phyloP scores from a whole-genome alignment of 2,329 filamentous ascomycete species.

The Colletotrichum godetiae region DNA sequence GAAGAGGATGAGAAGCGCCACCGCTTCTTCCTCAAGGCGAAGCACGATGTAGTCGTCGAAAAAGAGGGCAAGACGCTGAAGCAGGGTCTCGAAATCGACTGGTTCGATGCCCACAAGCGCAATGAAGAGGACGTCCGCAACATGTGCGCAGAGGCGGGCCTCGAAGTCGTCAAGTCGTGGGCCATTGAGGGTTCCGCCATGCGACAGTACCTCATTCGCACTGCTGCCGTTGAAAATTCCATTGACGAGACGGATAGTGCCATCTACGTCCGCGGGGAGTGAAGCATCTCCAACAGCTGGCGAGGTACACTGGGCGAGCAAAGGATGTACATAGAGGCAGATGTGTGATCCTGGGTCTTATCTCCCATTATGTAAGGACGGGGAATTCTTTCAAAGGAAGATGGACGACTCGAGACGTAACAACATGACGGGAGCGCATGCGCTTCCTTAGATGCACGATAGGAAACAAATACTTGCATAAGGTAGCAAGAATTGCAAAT shows the following conservation, averaged over 20 bases:
- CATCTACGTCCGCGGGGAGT: slow-evolving; percentile 29
- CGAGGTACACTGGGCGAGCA: not conserved
- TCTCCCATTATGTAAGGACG: not conserved
- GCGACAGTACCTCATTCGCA: slow-evolving; percentile 49
- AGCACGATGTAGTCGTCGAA: slow-evolving; percentile 44
- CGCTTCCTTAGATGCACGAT: not conserved
- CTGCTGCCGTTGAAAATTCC: slow-evolving; percentile 40
- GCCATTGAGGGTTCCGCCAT: slow-evolving; percentile 52
- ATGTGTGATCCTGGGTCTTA: not conserved
- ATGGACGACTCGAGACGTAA: not conserved
- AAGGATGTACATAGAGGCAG: not conserved
- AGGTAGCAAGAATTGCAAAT: no score
- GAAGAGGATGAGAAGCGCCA: slow-evolving; percentile 50
- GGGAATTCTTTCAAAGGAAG: not conserved
- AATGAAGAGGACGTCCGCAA: slow-evolving; percentile 47
- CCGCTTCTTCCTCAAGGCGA: slow-evolving; percentile 52
- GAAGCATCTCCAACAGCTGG: not conserved
- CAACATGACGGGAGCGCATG: not conserved
- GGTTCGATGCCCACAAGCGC: slow-evolving; percentile 58
- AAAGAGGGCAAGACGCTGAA: slow-evolving; percentile 41
- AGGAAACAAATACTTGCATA: no score
- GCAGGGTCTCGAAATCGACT: slow-evolving; percentile 51
- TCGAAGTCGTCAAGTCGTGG: slow-evolving; percentile 50
- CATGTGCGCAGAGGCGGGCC: slow-evolving; percentile 53
- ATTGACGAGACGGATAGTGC: slow-evolving; percentile 52